These are phyloP conservation scores for Trichoderma citrinoviride DNA, from an alignment of 2,329 filamentous ascomycete species.

Conservation along the genomic window DNA sequence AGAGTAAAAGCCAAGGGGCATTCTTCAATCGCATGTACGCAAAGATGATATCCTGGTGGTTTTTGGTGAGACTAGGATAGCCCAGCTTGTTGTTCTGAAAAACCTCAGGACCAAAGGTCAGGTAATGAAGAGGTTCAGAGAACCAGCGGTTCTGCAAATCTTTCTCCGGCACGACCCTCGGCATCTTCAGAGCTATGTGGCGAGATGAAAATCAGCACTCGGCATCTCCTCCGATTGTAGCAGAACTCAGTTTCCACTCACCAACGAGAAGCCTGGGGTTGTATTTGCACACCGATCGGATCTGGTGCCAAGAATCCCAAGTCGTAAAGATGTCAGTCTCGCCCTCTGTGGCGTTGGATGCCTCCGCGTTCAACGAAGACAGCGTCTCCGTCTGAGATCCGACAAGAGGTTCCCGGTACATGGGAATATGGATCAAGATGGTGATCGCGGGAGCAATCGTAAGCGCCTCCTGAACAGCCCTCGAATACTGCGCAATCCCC, in stretches of 20 bases:
- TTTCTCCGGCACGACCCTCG: constrained; percentile 56
- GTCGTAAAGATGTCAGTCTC: constrained; percentile 70
- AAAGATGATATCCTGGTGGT: constrained; percentile 61
- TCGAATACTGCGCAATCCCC: constrained; percentile 72
- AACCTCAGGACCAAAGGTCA: constrained; percentile 52
- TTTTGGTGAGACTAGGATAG: constrained; percentile 58
- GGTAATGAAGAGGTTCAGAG: constrained; percentile 62
- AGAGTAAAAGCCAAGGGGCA: constrained; percentile 61
- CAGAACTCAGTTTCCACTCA: constrained; percentile 48
- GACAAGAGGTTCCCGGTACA: constrained; percentile 69
- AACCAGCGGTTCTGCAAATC: constrained; percentile 67
- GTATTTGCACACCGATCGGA: constrained; percentile 84
- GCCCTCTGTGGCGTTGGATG: constrained; percentile 35
- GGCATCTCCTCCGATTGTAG: no score
- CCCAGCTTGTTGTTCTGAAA: constrained; percentile 62
- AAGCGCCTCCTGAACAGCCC: constrained; percentile 78
- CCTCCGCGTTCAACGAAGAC: constrained; percentile 39
- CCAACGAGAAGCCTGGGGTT: constrained; percentile 76
- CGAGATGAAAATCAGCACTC: neutral
- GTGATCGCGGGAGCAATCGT: constrained; percentile 72
- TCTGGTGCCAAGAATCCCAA: constrained; percentile 93
- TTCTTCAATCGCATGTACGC: constrained; percentile 64
- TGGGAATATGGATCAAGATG: constrained; percentile 76
- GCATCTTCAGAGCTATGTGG: constrained; percentile 53
- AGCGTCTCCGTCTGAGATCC: constrained; percentile 55